Conservation (phyloP, 768 basidiomycete species). For the Boletus eberwhitei region DNA sequence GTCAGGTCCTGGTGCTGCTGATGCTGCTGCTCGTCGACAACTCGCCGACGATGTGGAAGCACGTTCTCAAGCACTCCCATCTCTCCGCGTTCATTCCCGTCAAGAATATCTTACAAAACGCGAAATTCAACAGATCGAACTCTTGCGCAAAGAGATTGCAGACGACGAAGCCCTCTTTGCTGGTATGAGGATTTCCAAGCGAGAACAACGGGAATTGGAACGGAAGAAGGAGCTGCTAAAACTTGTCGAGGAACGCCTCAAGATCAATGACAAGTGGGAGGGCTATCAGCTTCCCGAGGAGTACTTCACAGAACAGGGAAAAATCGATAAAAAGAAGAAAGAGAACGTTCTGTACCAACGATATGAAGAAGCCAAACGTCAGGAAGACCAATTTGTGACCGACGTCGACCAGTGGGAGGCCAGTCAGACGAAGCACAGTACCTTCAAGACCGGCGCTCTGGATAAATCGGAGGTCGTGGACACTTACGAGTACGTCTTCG, state of each 20-base stretch:
- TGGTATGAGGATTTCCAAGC: slow-evolving; percentile 87
- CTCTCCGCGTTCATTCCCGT: slow-evolving; percentile 82
- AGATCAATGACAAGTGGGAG: slow-evolving; percentile 93
- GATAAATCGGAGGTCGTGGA: slow-evolving; percentile 82
- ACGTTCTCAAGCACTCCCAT: slow-evolving; percentile 54
- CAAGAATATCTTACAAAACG: slow-evolving; percentile 97
- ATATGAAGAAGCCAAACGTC: slow-evolving; percentile 89
- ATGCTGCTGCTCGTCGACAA: slow-evolving; percentile 75
- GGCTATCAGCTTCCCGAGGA: slow-evolving; percentile 97
- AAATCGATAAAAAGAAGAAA: slow-evolving; percentile 96
- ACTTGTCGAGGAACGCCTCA: slow-evolving; percentile 90
- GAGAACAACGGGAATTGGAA: slow-evolving; percentile 78
- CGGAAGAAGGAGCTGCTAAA: slow-evolving; percentile 88
- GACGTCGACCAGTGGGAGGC: slow-evolving; percentile 99
- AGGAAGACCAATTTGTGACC: slow-evolving; percentile 92
- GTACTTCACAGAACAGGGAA: slow-evolving; percentile 97
- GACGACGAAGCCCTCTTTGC: slow-evolving; percentile 90
- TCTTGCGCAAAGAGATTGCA: slow-evolving; percentile 87
- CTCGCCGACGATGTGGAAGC: slow-evolving; percentile 77
- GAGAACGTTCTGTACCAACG: slow-evolving; percentile 89
- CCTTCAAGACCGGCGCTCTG: slow-evolving; percentile 88
- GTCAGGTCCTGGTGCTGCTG: slow-evolving; percentile 65
- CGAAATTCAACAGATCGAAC: slow-evolving; percentile 93
- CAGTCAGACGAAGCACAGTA: slow-evolving; percentile 83
- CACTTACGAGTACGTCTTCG: slow-evolving; percentile 96